Evolutionary conservation across 352 stramenopile species (phyloP), one percentile per base, ranked within the genome.

Genomic region (Globisporangium canariense): DNA sequence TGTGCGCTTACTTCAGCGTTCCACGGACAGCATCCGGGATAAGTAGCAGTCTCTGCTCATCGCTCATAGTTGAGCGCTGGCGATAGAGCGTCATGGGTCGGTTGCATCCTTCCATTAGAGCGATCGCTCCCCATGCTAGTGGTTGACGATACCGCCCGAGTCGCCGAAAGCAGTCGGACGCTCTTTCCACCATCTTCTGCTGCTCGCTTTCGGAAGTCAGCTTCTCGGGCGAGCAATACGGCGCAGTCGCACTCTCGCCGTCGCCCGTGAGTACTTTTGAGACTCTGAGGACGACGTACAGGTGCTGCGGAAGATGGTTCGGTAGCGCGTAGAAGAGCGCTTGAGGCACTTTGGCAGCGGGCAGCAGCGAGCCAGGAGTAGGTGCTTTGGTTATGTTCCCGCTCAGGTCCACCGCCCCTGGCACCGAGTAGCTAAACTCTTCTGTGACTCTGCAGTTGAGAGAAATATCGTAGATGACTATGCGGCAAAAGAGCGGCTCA

Each of bases 241-340:
- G 75, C 4, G 73, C 68, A 1, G 77, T 84, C 1, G 78, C 79
- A 3, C 73, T 58, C 47, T 91, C 82, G 16, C 65, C 71, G 25
- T 91, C 82, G 5, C 83, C 85, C 9, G 76, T 36, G 1, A 92
- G 59, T 3, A 83, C 73, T 50, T 91, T 92, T 4, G 78, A 76
- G 18, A 91, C 70, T 65, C 89, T 91, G 4, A 94, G 64, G 25
- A 94, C 70, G 40, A 91, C 20, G 59, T 81, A 81, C 36, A 91
- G 47, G 62, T 86, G 71, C 51, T 86, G 71, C 1, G 70, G 59
- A 9, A 74, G 66, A 41, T 89, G 71, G 7, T 73, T 84, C 3
- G 82, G 76, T 0, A 91, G 63, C 10, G 77, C 58, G 61, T 91
- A 90, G 28, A 93, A 74, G 0, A 93, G 47, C 0, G 81, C 80